Percentiles rank a stretch among this genome's conserved stretches.
Conservation (phyloP, 345 rosid species). For the Chamaenerion angustifolium region DNA sequence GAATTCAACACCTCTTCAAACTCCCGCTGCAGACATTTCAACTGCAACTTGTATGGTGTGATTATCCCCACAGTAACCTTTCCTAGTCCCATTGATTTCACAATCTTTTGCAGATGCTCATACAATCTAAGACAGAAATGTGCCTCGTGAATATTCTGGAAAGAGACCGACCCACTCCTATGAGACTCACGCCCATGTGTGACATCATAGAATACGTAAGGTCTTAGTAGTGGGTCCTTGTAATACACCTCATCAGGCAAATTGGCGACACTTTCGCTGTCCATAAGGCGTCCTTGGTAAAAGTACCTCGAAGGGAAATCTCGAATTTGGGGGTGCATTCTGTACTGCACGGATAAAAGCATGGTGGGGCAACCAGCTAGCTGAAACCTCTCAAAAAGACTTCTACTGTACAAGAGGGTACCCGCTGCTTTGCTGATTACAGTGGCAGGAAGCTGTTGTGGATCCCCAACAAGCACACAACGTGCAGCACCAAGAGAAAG, state of each 20-base stretch:
- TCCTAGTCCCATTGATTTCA: constrained; percentile 51
- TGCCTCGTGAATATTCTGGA: constrained; percentile 88
- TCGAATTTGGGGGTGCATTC: constrained; percentile 98
- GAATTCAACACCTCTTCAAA: constrained; percentile 63
- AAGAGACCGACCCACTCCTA: constrained; percentile 92
- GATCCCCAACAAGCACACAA: constrained; percentile 99
- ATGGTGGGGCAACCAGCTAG: constrained; percentile 94
- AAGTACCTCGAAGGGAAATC: constrained; percentile 94
- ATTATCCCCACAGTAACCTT: constrained; percentile 84
- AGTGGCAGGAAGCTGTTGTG: constrained; percentile 99
- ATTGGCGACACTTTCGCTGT: constrained; percentile 69
- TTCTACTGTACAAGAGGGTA: constrained; percentile 83
- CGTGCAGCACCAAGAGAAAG: constrained; percentile 93
- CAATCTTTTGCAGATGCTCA: constrained; percentile 73
- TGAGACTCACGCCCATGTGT: constrained; percentile 96
- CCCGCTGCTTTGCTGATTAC: constrained; percentile 99
- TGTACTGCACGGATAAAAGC: constrained; percentile 87
- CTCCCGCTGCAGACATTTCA: constrained; percentile 86
- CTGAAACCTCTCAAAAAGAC: constrained; percentile 98
- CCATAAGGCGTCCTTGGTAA: constrained; percentile 92
- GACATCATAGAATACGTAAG: constrained; percentile 74
- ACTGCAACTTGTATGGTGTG: constrained; percentile 94
- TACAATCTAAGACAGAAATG: constrained; percentile 79
- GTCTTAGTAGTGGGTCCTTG: constrained; percentile 76
- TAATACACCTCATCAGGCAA: constrained; percentile 81